A percentile compares a stretch with the other conserved stretches of the same genome.
Evolutionary conservation across 2,329 filamentous ascomycete genomes (phyloP).

Genomic region (Calonectria henricotiae): DNA sequence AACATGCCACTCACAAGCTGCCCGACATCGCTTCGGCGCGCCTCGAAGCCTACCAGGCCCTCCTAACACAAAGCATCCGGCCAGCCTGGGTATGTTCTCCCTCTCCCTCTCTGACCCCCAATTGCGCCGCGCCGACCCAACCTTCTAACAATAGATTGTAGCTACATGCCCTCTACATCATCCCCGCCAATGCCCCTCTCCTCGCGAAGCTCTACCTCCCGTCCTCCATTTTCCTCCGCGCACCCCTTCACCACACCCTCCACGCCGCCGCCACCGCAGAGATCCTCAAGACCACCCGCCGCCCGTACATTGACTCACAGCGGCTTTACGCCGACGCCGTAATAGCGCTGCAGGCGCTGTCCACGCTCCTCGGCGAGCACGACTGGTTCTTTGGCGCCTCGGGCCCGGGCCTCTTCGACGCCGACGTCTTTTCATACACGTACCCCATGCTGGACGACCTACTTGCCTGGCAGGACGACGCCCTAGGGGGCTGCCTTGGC

Average conservation of each 20-base stretch:
- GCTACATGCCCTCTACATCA: constrained; percentile 88
- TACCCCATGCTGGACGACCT: constrained; percentile 80
- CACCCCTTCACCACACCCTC: constrained; percentile 77
- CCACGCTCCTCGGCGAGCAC: constrained; percentile 59
- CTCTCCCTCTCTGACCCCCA: neutral
- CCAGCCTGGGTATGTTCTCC: constrained; percentile 81
- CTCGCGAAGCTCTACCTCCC: constrained; percentile 83
- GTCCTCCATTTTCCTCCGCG: constrained; percentile 75
- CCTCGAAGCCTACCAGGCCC: constrained; percentile 83
- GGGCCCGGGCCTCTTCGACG: constrained; percentile 85
- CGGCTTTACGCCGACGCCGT: constrained; percentile 63
- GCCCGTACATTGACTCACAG: constrained; percentile 53
- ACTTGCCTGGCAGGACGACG: constrained; percentile 76
- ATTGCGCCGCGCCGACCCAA: neutral
- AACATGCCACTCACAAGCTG: constrained; percentile 58
- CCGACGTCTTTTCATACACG: constrained; percentile 91
- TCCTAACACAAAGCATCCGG: constrained; percentile 84
- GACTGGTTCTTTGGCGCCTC: constrained; percentile 68
- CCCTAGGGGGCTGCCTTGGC: constrained; percentile 72
- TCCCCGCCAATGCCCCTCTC: constrained; percentile 77
- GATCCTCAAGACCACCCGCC: constrained; percentile 76
- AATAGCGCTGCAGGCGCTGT: constrained; percentile 66
- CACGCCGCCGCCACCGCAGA: constrained; percentile 82
- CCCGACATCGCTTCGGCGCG: constrained; percentile 70
- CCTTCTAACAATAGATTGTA: constrained; percentile 49